phyloP scores from a whole-genome alignment of 768 basidiomycete species.

The Suillus subluteus region DNA sequence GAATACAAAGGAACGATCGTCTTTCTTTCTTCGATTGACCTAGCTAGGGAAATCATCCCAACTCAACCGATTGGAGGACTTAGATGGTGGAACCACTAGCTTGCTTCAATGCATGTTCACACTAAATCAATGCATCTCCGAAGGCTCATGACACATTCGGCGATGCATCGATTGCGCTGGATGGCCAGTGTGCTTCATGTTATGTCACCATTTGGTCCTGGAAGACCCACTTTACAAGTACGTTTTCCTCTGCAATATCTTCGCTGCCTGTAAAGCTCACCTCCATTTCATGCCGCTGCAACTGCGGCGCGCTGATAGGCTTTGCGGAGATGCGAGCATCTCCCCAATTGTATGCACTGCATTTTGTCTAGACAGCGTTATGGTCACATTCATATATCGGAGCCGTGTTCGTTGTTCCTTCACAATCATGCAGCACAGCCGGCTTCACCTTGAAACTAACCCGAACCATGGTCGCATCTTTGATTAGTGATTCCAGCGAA shows the following conservation, averaged over 20 bases:
- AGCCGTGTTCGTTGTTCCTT: not conserved
- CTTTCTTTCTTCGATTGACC: too few species aligned
- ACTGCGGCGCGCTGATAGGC: not conserved
- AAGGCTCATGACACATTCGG: not conserved
- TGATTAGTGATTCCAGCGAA: not conserved
- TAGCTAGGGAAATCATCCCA: not conserved
- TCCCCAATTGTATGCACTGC: not conserved
- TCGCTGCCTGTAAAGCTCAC: not conserved
- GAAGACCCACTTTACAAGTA: not conserved
- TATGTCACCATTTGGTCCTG: not conserved
- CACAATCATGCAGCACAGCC: not conserved
- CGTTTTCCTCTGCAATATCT: not conserved
- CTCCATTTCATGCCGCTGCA: not conserved
- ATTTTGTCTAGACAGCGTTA: not conserved
- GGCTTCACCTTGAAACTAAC: not conserved
- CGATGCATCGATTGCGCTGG: not conserved
- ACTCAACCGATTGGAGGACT: too few species aligned
- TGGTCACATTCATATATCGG: not conserved
- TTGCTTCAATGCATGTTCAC: not conserved
- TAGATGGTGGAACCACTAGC: not conserved
- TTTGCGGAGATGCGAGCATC: not conserved
- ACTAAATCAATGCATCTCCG: not conserved
- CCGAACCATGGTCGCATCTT: not conserved
- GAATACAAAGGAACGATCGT: not conserved
- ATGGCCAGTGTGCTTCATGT: not conserved